A percentile compares a stretch with the other conserved stretches of the same genome.
phyloP scores from a whole-genome alignment of 176 grass and related monocot species.

The Avena eriantha region DNA sequence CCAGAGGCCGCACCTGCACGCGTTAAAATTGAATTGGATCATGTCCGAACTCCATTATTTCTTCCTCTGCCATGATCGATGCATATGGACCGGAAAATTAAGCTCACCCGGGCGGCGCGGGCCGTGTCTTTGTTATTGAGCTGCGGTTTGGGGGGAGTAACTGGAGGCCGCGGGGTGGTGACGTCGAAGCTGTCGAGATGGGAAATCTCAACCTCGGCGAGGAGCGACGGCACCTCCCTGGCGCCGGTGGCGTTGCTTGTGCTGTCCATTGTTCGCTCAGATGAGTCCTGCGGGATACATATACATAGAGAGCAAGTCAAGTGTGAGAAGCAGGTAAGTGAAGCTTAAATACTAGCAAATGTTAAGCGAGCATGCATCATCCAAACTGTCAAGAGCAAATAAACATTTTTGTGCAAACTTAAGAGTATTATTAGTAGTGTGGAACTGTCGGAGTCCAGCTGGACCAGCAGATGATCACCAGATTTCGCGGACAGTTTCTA shows the following conservation, averaged over 20 bases:
- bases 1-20: conserved; percentile 39
- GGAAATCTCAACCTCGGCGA: conserved; percentile 44
- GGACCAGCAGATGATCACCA: background rate
- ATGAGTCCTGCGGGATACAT: background rate
- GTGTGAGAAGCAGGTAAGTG: background rate
- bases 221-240: conserved; percentile 45
- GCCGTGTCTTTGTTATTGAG: background rate
- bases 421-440: background rate
- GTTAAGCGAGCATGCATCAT: background rate
- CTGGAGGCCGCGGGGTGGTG: background rate
- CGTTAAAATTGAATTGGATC: background rate
- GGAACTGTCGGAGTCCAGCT: conserved; percentile 6
- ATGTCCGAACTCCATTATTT: background rate
- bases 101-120: conserved; percentile 5
- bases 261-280: conserved; percentile 36
- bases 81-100: background rate
- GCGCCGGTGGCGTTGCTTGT: background rate
- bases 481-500: background rate
- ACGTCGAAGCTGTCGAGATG: conserved; percentile 48
- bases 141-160: background rate
- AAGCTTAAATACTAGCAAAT: background rate
- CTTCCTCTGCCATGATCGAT: background rate
- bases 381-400: background rate
- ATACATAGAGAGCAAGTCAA: background rate
- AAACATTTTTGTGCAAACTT: background rate